Base-by-base conservation (phyloP, 352 stramenopile genomes). In the Phytophthora pisi region DNA sequence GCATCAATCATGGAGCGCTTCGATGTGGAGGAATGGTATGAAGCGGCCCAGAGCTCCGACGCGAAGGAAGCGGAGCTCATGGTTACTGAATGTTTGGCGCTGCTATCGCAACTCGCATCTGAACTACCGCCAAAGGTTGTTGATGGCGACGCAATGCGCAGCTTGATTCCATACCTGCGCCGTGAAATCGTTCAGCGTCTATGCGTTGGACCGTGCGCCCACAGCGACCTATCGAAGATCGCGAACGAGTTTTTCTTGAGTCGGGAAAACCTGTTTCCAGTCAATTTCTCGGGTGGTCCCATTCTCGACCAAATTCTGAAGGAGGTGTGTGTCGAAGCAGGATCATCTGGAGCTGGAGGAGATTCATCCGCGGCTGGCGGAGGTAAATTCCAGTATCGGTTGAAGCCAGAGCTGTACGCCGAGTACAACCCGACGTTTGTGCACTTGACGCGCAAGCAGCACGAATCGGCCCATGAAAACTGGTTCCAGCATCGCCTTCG, bases 381-480 rank as follows among this genome's bases (percentile, higher is more conserved):
- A 30, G 81, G 83, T 15, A 93, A 92, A 57, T 88, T 92, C 42
- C 82, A 90, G 65, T 97, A 95, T 72, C 82, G 83, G 0, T 75
- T 97, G 18, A 92, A 94, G 45, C 82, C 90, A 0, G 81, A 94
- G 61, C 72, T 92, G 6, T 92, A 88, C 46, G 84, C 87, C 24
- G 86, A 95, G 64, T 97, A 96, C 73, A 86, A 90, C 51, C 86
- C 90, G 13, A 91, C 87, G 6, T 96, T 93, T 57, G 83, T 94
- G n/a, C 86, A 96, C 52, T 61, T 96, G 51, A 93, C 90, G 20
- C 79, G 88, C 36, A 94, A 96, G 50, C 88, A 97, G 40, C 89
- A 97, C 58, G 88, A 96, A 60, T 86, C 86, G 47, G 88, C 90
- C 9, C 88, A 94, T 63, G 84, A 96, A 58, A 95, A 96, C 30